These are phyloP conservation scores for Dryas drummondii DNA, from an alignment of 306 rosid genomes.

Conservation along the genomic window DNA sequence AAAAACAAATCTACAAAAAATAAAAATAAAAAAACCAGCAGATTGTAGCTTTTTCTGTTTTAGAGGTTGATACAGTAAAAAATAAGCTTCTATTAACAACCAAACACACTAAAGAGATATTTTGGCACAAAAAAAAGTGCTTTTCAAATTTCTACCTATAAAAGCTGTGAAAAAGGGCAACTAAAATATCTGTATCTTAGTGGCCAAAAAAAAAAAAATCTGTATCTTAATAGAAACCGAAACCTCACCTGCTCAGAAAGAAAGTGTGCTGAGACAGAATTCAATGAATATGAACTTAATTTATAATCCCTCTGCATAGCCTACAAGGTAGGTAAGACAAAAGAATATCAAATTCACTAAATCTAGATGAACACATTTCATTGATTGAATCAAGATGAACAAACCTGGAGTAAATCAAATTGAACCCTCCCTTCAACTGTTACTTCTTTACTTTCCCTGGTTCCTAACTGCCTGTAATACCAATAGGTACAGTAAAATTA, in stretches of 20 bases:
- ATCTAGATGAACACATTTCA: conserved; percentile 5
- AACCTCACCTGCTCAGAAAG: conserved; percentile 88
- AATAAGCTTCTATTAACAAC: not conserved
- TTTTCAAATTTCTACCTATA: not conserved
- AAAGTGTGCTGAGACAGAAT: conserved; percentile 94
- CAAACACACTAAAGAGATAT: not conserved
- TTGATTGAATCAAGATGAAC: not conserved
- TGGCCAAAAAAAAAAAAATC: no score
- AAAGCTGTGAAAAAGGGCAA: conserved; percentile 8
- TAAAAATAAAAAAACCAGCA: not conserved
- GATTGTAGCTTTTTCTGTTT: not conserved
- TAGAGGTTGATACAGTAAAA: not conserved
- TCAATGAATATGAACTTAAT: conserved; percentile 91
- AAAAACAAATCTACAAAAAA: not conserved
- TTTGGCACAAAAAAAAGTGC: no score
- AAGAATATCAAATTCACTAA: conserved; percentile 23
- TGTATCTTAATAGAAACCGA: conserved; percentile 13
- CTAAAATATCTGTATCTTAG: no score
- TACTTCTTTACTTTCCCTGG: conserved; percentile 96
- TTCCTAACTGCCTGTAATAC: conserved; percentile 78
- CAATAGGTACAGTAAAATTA: not conserved
- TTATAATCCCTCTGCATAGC: conserved; percentile 91
- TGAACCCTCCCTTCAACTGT: conserved; percentile 95
- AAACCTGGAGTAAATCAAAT: conserved; percentile 96
- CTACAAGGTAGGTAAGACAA: conserved; percentile 41